Evolutionary conservation across 192 early-diverging fungal genomes (phyloP).

Genomic region (Coemansia asiatica): DNA sequence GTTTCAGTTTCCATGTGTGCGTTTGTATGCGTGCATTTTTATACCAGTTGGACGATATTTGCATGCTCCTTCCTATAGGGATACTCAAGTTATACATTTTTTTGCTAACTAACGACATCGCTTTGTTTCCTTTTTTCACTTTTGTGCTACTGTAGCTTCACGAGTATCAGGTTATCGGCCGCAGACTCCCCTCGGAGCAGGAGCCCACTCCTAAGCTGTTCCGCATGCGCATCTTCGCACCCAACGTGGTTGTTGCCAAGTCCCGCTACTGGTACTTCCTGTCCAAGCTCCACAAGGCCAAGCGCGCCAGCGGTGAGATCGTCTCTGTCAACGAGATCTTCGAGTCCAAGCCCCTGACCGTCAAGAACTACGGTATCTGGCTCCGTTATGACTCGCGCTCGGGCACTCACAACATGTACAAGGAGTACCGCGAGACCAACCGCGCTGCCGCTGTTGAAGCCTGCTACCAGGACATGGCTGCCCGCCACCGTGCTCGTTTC

Average conservation of each 20-base stretch:
- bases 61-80: no score
- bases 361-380: conserved; percentile 99
- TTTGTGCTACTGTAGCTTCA: conserved; percentile 45
- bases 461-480: conserved; percentile 97
- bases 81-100: no score
- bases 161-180: conserved; percentile 90
- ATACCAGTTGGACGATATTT: no score
- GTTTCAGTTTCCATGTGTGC: no score
- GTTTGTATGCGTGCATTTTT: no score
- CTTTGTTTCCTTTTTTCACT: background rate
- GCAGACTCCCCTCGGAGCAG: conserved; percentile 88
- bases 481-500: conserved; percentile 98
- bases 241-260: conserved; percentile 98
- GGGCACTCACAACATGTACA: conserved; percentile 99
- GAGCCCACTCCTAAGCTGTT: conserved; percentile 92
- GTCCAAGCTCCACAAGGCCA: conserved; percentile 98
- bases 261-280: conserved; percentile 99
- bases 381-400: conserved; percentile 99
- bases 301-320: conserved; percentile 98
- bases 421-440: conserved; percentile 98
- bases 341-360: conserved; percentile 86
- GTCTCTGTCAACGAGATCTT: conserved; percentile 96
- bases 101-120: background rate
- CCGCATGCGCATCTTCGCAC: conserved; percentile 98
- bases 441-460: conserved; percentile 71